Conservation (phyloP, 2,329 filamentous ascomycete species). For the Mycogone perniciosa region DNA sequence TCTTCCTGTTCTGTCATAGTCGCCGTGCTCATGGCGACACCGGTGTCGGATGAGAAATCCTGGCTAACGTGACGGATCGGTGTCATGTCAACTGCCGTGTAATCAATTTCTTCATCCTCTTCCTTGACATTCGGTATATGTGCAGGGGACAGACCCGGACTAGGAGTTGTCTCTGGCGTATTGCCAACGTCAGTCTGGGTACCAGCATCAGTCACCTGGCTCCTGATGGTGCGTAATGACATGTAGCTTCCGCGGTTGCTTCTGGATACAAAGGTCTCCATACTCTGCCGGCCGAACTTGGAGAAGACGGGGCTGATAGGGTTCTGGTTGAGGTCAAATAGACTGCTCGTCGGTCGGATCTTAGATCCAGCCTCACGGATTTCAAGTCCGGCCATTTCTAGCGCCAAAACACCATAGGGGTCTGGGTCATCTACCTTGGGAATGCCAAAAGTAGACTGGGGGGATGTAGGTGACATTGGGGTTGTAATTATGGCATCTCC, state of each 20-base stretch:
- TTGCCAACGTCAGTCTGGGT: conserved; percentile 55
- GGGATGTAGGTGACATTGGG: conserved; percentile 33
- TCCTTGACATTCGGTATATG: conserved; percentile 29
- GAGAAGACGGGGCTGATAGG: conserved; percentile 66
- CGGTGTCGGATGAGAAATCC: conserved; percentile 25
- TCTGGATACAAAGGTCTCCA: conserved; percentile 53
- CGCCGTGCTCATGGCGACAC: conserved; percentile 17
- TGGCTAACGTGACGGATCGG: conserved; percentile 42
- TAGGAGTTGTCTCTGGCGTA: conserved; percentile 50
- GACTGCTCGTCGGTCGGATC: conserved; percentile 65
- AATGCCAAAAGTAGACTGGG: conserved; percentile 61
- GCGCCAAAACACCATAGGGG: conserved; percentile 80
- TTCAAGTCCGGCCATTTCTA: conserved; percentile 85
- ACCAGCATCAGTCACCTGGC: conserved; percentile 62
- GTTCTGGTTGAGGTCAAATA: conserved; percentile 75
- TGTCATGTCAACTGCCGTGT: conserved; percentile 51
- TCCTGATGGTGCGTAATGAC: conserved; percentile 62
- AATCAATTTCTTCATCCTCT: conserved; percentile 52
- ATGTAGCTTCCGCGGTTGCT: conserved; percentile 71
- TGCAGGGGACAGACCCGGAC: conserved; percentile 41
- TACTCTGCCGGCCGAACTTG: conserved; percentile 58
- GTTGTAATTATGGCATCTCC: conserved; percentile 60
- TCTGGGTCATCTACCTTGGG: conserved; percentile 78
- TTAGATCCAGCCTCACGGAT: conserved; percentile 79
- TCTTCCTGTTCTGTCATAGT: conserved; percentile 17